phyloP scores from a whole-genome alignment of 163 green algal genomes.

The Scenedesmus sp. region DNA sequence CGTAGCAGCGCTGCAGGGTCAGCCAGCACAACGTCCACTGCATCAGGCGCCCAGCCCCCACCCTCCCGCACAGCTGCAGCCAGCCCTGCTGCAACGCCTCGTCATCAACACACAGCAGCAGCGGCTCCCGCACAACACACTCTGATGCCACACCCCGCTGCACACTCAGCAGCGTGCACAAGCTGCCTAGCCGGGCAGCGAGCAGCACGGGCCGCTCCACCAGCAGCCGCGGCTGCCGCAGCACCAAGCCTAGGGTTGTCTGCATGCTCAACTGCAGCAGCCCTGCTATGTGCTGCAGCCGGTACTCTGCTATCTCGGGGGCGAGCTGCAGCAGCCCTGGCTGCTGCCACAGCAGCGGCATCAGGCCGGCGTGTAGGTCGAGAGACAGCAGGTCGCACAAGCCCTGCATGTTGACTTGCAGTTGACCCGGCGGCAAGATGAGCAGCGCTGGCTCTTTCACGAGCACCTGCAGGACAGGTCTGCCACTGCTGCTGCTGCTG shows the following conservation, averaged over 20 bases:
- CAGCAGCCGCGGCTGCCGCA: slow-evolving; percentile 45
- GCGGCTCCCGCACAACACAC: slow-evolving; percentile 48
- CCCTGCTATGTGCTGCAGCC: slow-evolving; percentile 17
- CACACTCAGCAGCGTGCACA: slow-evolving; percentile 57
- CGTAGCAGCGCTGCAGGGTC: slow-evolving; percentile 60
- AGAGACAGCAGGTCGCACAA: slow-evolving; percentile 17
- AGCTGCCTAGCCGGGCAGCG: slow-evolving; percentile 41
- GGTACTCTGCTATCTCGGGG: slow-evolving; percentile 28
- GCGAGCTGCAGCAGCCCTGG: slow-evolving; percentile 38
- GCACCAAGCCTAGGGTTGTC: background rate
- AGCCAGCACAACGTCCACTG: slow-evolving; percentile 65
- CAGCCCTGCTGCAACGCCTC: slow-evolving; percentile 53
- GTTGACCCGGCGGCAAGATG: background rate
- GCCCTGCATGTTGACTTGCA: slow-evolving; percentile 27
- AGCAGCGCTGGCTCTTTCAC: slow-evolving; percentile 28
- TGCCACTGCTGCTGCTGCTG: slow-evolving; percentile 29
- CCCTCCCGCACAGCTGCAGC: slow-evolving; percentile 48
- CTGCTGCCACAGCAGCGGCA: slow-evolving; percentile 47
- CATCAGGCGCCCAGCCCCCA: slow-evolving; percentile 62
- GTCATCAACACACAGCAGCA: slow-evolving; percentile 51
- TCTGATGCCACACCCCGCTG: slow-evolving; percentile 17
- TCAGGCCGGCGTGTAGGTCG: background rate
- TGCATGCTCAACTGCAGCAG: slow-evolving; percentile 5
- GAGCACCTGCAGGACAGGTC: slow-evolving; percentile 40
- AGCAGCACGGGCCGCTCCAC: slow-evolving; percentile 6